These are phyloP conservation scores for Beauveria bassiana DNA, from an alignment of 2,329 filamentous ascomycete species.

Conservation along the genomic window DNA sequence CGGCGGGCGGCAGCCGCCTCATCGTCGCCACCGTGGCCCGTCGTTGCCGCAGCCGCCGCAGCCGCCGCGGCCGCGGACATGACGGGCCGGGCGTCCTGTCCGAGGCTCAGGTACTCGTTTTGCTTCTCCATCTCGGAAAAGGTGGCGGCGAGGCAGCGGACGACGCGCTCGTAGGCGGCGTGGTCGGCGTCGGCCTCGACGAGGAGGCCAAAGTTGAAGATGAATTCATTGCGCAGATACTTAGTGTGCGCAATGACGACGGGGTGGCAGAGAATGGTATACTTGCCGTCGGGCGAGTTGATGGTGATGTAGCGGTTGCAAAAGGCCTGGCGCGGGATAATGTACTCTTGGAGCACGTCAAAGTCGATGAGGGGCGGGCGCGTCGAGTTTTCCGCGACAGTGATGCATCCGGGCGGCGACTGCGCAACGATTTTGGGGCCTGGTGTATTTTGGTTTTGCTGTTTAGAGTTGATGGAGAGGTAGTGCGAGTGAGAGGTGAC, in stretches of 20 bases:
- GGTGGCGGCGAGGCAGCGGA: conserved; percentile 74
- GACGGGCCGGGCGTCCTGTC: conserved; percentile 35
- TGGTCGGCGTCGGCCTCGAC: conserved; percentile 61
- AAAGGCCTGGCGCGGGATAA: conserved; percentile 91
- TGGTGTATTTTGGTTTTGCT: conserved; percentile 19
- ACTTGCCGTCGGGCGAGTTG: conserved; percentile 59
- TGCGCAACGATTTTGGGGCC: conserved; percentile 57
- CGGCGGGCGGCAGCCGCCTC: conserved; percentile 41
- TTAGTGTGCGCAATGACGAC: conserved; percentile 76
- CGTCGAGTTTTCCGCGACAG: conserved; percentile 30
- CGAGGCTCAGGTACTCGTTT: conserved; percentile 68
- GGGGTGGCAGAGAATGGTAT: conserved; percentile 79
- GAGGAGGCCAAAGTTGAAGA: conserved; percentile 94
- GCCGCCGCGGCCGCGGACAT: conserved; percentile 25
- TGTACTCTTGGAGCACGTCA: conserved; percentile 78
- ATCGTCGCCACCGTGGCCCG: conserved; percentile 19
- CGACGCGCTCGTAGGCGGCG: conserved; percentile 74
- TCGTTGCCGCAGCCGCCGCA: conserved; percentile 21
- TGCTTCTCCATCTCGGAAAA: conserved; percentile 91
- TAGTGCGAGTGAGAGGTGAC: neutral
- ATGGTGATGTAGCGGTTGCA: conserved; percentile 86
- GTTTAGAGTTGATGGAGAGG: neutral
- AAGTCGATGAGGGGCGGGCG: conserved; percentile 69
- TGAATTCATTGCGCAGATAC: conserved; percentile 91
- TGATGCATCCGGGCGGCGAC: conserved; percentile 55